Percentiles rank a stretch among this genome's conserved stretches.
Conservation (phyloP, 2,329 filamentous ascomycete genomes). For the Nigrospora oryzae region DNA sequence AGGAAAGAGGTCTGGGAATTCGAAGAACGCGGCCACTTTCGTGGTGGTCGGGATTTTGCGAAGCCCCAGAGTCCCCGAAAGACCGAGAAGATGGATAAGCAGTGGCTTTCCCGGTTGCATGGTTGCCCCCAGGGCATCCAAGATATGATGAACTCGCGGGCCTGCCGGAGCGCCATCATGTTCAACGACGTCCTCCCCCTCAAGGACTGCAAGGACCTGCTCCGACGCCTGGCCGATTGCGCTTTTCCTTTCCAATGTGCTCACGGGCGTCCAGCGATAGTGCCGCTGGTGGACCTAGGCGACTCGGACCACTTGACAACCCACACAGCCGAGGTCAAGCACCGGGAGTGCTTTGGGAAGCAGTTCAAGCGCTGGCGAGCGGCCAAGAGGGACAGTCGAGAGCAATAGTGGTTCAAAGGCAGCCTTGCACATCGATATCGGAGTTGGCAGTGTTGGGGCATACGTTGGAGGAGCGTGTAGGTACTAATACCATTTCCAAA, state of each 20-base stretch:
- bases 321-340: background rate
- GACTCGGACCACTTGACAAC: background rate
- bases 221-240: conserved; percentile 50
- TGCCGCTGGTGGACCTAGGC: conserved; percentile 49
- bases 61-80: background rate
- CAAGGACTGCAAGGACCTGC: conserved; percentile 49
- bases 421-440: no score
- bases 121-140: conserved; percentile 68
- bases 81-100: conserved; percentile 5
- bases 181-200: conserved; percentile 64
- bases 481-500: no score
- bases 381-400: background rate
- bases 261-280: conserved; percentile 64
- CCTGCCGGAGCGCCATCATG: conserved; percentile 77
- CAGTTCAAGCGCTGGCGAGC: background rate
- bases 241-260: conserved; percentile 77
- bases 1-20: conserved; percentile 66
- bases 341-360: background rate
- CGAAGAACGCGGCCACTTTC: conserved; percentile 32
- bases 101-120: conserved; percentile 56
- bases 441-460: no score
- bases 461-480: no score
- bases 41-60: background rate
- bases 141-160: conserved; percentile 66
- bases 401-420: no score